Evolutionary conservation across 352 stramenopile species (phyloP).

Genomic region (Globisporangium iwayamae): DNA sequence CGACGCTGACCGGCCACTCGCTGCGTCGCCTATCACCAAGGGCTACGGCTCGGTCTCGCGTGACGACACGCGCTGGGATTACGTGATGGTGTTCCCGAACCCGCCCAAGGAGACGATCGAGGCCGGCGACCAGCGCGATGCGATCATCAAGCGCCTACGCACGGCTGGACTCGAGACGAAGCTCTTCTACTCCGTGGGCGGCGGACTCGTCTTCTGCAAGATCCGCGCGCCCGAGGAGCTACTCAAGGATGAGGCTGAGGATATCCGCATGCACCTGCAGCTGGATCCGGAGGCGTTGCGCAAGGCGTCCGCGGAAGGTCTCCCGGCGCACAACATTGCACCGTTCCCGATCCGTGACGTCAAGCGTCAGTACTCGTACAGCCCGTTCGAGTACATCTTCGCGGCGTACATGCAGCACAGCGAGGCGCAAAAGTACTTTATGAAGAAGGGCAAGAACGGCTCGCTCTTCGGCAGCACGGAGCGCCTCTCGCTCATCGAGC

Average conservation of each 20-base stretch:
- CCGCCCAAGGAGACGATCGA: slow-evolving; percentile 58
- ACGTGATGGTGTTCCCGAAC: slow-evolving; percentile 83
- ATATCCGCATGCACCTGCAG: slow-evolving; percentile 73
- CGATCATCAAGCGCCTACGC: slow-evolving; percentile 71
- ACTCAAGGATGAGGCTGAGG: slow-evolving; percentile 62
- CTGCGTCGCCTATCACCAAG: slow-evolving; percentile 29
- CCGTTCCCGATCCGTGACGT: slow-evolving; percentile 81
- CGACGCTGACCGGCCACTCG: slow-evolving; percentile 19
- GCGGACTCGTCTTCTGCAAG: slow-evolving; percentile 79
- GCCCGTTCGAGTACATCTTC: slow-evolving; percentile 84
- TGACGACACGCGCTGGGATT: slow-evolving; percentile 61
- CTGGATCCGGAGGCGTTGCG: slow-evolving; percentile 61
- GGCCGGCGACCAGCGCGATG: slow-evolving; percentile 61
- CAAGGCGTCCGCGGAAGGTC: slow-evolving; percentile 58
- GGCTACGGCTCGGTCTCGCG: slow-evolving; percentile 49
- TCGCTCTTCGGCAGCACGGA: slow-evolving; percentile 78
- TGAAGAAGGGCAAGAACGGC: slow-evolving; percentile 48
- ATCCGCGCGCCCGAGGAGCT: slow-evolving; percentile 74
- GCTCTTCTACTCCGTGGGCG: slow-evolving; percentile 68
- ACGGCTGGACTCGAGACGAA: slow-evolving; percentile 60
- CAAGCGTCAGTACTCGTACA: slow-evolving; percentile 73
- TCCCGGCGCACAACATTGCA: slow-evolving; percentile 68
- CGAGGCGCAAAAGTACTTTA: slow-evolving; percentile 67
- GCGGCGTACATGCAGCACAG: slow-evolving; percentile 71
- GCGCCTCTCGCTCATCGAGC: slow-evolving; percentile 76